Evolutionary conservation across 305 asterid species (phyloP).

Genomic region (Fraxinus sp.): DNA sequence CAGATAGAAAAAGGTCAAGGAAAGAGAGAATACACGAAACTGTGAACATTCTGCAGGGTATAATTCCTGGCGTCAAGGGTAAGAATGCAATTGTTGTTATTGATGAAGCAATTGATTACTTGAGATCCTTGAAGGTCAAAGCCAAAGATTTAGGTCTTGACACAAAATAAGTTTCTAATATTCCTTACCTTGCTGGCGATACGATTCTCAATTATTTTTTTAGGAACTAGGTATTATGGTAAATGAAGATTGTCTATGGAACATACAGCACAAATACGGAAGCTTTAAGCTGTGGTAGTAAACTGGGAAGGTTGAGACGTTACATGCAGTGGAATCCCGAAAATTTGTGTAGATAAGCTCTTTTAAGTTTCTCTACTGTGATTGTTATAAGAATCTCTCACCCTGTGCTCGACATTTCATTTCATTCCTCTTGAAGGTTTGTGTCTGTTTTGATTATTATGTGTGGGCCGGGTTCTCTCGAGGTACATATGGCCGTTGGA

Average conservation of each 20-base stretch:
- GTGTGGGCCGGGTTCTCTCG: neutral
- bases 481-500: neutral
- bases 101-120: slow-evolving; percentile 71
- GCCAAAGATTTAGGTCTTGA: slow-evolving; percentile 70
- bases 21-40: slow-evolving; percentile 55
- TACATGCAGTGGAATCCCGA: neutral
- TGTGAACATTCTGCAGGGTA: slow-evolving; percentile 49
- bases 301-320: neutral
- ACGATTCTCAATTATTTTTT: neutral
- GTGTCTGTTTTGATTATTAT: neutral
- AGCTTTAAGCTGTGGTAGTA: neutral
- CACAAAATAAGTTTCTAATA: slow-evolving; percentile 30
- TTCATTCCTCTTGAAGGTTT: neutral
- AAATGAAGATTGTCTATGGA: neutral
- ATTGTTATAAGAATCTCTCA: neutral
- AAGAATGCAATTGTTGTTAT: slow-evolving; percentile 58
- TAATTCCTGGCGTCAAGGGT: slow-evolving; percentile 62
- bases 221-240: slow-evolving; percentile 10
- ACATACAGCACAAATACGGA: neutral
- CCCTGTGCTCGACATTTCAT: neutral
- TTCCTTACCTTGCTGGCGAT: neutral
- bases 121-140: slow-evolving; percentile 64
- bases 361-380: slow-evolving; percentile 11
- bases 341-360: slow-evolving; percentile 4
- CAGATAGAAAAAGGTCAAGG: slow-evolving; percentile 51